Conservation (phyloP, 352 stramenopile species). For the Phytophthora meadii region DNA sequence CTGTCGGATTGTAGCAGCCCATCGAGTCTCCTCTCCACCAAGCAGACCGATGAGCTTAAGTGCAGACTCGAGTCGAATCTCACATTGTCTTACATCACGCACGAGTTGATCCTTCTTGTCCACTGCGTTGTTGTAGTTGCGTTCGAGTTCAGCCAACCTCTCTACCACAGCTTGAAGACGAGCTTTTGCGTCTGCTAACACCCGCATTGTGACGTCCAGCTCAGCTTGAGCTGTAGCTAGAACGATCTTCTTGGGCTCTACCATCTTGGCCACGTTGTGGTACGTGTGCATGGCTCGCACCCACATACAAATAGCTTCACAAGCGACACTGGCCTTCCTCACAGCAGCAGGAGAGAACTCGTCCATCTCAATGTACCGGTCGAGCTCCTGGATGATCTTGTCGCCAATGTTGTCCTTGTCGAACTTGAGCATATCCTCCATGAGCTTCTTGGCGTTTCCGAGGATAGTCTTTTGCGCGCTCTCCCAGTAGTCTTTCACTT, state of each 20-base stretch:
- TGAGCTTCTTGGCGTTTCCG: constrained; percentile 88
- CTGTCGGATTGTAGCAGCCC: constrained; percentile 87
- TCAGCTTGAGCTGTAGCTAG: constrained; percentile 84
- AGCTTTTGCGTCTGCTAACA: constrained; percentile 87
- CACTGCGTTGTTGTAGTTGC: constrained; percentile 88
- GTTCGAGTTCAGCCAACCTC: constrained; percentile 90
- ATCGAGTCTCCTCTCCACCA: constrained; percentile 90
- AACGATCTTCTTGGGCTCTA: constrained; percentile 93
- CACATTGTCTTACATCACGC: constrained; percentile 80
- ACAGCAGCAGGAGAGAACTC: constrained; percentile 91
- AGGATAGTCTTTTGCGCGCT: constrained; percentile 89
- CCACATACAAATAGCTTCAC: constrained; percentile 95
- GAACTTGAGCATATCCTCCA: constrained; percentile 92
- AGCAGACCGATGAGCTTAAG: constrained; percentile 92
- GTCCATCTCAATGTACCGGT: constrained; percentile 92
- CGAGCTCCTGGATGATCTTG: constrained; percentile 88
- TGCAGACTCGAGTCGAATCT: constrained; percentile 89
- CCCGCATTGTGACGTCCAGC: constrained; percentile 87
- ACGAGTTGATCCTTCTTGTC: constrained; percentile 89
- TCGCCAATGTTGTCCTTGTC: constrained; percentile 91
- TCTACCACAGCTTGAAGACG: constrained; percentile 86
- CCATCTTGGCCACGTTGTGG: constrained; percentile 91
- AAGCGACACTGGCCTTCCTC: constrained; percentile 91
- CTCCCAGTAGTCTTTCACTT: constrained; percentile 92
- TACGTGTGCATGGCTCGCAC: constrained; percentile 94